Evolutionary conservation across 495 filamentous ascomycete species (phyloP).

Genomic region (Penicillium parvum): DNA sequence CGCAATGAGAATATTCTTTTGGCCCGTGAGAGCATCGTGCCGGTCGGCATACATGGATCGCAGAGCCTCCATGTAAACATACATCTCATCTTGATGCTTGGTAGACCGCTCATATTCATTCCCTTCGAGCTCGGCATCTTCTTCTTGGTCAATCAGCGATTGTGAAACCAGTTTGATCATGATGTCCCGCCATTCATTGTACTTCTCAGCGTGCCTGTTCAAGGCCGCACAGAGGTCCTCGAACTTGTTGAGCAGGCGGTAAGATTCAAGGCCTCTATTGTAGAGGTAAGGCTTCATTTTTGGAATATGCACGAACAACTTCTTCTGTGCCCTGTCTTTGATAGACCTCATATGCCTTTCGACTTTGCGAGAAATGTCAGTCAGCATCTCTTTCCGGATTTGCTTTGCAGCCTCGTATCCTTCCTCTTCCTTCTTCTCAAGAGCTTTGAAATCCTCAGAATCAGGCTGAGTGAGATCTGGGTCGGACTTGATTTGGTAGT

Average conservation of each 20-base stretch:
- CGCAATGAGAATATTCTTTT: slow-evolving; percentile 72
- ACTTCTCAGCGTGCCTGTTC: slow-evolving; percentile 62
- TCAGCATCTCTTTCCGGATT: slow-evolving; percentile 71
- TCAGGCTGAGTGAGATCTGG: slow-evolving; percentile 54
- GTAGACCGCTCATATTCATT: slow-evolving; percentile 87
- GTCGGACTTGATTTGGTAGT: slow-evolving; percentile 75
- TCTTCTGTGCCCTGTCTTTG: slow-evolving; percentile 38
- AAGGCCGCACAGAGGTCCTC: slow-evolving; percentile 52
- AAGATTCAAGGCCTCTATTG: slow-evolving; percentile 58
- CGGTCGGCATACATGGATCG: slow-evolving; percentile 74
- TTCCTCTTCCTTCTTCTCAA: slow-evolving; percentile 66
- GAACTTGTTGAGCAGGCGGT: slow-evolving; percentile 51
- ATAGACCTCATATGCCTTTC: slow-evolving; percentile 38
- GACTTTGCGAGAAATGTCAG: slow-evolving; percentile 50
- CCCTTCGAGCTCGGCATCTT: slow-evolving; percentile 65
- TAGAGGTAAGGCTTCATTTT: slow-evolving; percentile 48
- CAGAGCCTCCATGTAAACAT: slow-evolving; percentile 75
- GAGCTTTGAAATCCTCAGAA: slow-evolving; percentile 57
- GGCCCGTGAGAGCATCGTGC: slow-evolving; percentile 67
- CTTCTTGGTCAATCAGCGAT: slow-evolving; percentile 79
- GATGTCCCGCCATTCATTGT: slow-evolving; percentile 68
- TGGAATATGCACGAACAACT: slow-evolving; percentile 62
- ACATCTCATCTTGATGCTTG: slow-evolving; percentile 77
- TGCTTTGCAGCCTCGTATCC: slow-evolving; percentile 72
- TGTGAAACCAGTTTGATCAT: slow-evolving; percentile 65